A percentile compares a stretch with the other conserved stretches of the same genome.
Conservation (phyloP, 148 eudicot species). For the Rhododendron ovatum region DNA sequence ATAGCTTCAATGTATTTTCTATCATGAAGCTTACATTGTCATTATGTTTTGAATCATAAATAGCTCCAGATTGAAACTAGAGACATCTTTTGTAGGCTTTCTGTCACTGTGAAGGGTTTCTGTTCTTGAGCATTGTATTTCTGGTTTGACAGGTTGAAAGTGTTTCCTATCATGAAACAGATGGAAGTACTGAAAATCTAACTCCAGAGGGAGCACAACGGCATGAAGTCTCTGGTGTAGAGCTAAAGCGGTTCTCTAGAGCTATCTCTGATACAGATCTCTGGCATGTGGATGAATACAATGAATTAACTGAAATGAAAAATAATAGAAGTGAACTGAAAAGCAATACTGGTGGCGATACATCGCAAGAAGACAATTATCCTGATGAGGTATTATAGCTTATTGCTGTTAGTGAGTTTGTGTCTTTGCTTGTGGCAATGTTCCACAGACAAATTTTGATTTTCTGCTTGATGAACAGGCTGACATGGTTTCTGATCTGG, state of each 20-base stretch:
- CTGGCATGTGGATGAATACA: constrained; percentile 23
- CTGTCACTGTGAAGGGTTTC: constrained; percentile 5
- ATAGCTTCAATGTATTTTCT: background rate
- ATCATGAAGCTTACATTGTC: background rate
- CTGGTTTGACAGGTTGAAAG: constrained; percentile 56
- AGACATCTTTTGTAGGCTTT: background rate
- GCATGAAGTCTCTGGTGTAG: constrained; percentile 23
- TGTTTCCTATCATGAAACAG: constrained; percentile 38
- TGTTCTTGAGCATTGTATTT: background rate
- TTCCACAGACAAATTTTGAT: background rate
- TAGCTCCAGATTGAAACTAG: background rate
- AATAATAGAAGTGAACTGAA: constrained; percentile 9
- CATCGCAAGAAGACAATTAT: constrained; percentile 9
- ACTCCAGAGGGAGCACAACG: constrained; percentile 17
- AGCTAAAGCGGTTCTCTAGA: background rate
- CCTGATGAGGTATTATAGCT: constrained; percentile 14
- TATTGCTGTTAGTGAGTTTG: background rate
- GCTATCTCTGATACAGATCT: constrained; percentile 13
- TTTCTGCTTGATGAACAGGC: constrained; percentile 14
- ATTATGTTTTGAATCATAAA: background rate
- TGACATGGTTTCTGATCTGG: constrained; percentile 10
- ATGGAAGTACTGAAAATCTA: constrained; percentile 18
- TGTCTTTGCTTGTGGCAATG: background rate
- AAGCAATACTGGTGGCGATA: constrained; percentile 3
- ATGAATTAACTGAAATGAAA: constrained; percentile 28